These are phyloP conservation scores for Centaurea solstitialis DNA, from an alignment of 129 eudicot species.

Conservation along the genomic window DNA sequence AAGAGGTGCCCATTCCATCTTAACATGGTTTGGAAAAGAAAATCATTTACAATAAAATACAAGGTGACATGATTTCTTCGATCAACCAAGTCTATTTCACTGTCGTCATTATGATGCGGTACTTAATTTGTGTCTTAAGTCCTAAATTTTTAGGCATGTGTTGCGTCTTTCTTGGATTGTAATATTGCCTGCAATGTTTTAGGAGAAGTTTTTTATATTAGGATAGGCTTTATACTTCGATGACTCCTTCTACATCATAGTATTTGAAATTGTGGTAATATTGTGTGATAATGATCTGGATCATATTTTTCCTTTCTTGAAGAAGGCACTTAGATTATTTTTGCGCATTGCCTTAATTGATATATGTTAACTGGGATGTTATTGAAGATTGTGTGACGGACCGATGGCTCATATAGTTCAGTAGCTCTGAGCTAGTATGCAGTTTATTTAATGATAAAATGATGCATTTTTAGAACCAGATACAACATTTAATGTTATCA, in stretches of 20 bases:
- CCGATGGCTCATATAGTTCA: not conserved
- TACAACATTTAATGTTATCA: not conserved
- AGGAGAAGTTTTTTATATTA: not conserved
- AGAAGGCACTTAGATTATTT: not conserved
- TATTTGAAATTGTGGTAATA: not conserved
- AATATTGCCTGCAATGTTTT: not conserved
- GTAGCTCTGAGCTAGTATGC: not conserved
- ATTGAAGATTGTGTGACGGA: constrained; percentile 1
- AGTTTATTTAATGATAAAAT: not conserved
- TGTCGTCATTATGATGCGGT: too few relatives aligned
- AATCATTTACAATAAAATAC: constrained; percentile 3
- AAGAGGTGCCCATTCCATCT: constrained; percentile 1
- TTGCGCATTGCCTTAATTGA: not conserved
- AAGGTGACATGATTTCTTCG: not conserved
- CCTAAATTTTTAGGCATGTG: not conserved
- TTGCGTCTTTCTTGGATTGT: not conserved
- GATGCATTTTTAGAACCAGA: not conserved
- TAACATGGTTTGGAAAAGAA: not conserved
- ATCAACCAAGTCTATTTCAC: not conserved
- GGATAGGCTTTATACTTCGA: not conserved
- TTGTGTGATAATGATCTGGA: not conserved
- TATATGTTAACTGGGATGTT: not conserved
- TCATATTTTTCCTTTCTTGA: not conserved
- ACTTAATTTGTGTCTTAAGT: not conserved
- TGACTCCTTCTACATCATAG: not conserved